Evolutionary conservation across 176 grass and related monocot genomes (phyloP).

Genomic region (Calamus simplicifolius): DNA sequence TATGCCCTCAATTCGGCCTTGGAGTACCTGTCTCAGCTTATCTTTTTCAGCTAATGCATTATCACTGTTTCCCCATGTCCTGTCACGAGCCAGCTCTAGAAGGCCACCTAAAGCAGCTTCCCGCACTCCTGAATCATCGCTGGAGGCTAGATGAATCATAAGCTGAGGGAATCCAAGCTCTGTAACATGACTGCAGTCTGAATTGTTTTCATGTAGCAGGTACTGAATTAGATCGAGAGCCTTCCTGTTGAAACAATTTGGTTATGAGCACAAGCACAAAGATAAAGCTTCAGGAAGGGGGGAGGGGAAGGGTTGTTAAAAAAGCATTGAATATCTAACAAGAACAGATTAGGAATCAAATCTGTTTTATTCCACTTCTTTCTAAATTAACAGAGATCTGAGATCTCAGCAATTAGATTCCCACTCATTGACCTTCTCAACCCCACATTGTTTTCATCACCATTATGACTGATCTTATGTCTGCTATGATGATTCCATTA

Average conservation of each 20-base stretch:
- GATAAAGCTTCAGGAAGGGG: no score
- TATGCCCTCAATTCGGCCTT: slow-evolving; percentile 53
- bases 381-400: no score
- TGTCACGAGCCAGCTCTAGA: slow-evolving; percentile 55
- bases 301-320: no score
- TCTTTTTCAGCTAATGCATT: slow-evolving; percentile 28
- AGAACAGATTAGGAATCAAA: no score
- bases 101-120: slow-evolving; percentile 68
- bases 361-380: no score
- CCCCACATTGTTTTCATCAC: no score
- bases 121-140: slow-evolving; percentile 59
- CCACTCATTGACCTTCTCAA: no score
- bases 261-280: no score
- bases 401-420: no score
- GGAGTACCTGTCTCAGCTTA: slow-evolving; percentile 45
- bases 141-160: slow-evolving; percentile 58
- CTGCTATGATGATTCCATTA: no score
- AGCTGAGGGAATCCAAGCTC: slow-evolving; percentile 63
- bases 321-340: no score
- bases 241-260: slow-evolving; percentile 37
- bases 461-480: no score
- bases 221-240: slow-evolving; percentile 67
- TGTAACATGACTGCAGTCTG: slow-evolving; percentile 49
- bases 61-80: slow-evolving; percentile 29
- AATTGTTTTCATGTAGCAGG: slow-evolving; percentile 54